Evolutionary conservation across 331 rosid genomes (phyloP).

Genomic region (Saraca asoca): DNA sequence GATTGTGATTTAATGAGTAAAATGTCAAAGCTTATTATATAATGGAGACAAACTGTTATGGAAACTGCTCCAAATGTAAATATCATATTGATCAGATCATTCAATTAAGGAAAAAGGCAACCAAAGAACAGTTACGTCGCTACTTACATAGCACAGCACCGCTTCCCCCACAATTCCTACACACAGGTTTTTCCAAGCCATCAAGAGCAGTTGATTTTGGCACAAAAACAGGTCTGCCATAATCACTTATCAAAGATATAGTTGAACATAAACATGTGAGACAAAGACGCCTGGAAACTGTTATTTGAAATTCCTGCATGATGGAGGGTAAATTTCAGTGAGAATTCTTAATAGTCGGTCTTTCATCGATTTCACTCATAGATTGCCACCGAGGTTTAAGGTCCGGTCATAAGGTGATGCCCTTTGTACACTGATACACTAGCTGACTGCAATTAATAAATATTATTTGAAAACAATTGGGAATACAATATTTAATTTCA

Average conservation of each 20-base stretch:
- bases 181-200: conserved; percentile 61
- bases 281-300: conserved; percentile 70
- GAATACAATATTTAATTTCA: too few relatives aligned
- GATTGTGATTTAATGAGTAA: not conserved
- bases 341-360: too few relatives aligned
- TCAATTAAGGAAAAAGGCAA: not conserved
- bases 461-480: too few relatives aligned
- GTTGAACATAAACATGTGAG: conserved; percentile 75
- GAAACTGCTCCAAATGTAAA: not conserved
- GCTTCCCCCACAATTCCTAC: conserved; percentile 87
- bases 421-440: too few relatives aligned
- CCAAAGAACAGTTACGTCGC: not conserved
- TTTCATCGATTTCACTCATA: too few relatives aligned
- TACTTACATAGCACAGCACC: conserved; percentile 87
- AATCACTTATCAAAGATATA: conserved; percentile 42
- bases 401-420: too few relatives aligned
- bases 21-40: not conserved
- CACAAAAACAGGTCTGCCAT: conserved; percentile 38
- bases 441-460: too few relatives aligned
- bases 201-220: conserved; percentile 56
- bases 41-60: not conserved
- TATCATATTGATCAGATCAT: not conserved
- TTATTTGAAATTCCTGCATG: conserved; percentile 50
- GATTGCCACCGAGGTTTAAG: too few relatives aligned
- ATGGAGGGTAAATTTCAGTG: too few relatives aligned